Percentiles rank a stretch among this genome's conserved stretches.
Conservation (phyloP, 805 yeast species). For the Cyberlindnera maclurae region DNA sequence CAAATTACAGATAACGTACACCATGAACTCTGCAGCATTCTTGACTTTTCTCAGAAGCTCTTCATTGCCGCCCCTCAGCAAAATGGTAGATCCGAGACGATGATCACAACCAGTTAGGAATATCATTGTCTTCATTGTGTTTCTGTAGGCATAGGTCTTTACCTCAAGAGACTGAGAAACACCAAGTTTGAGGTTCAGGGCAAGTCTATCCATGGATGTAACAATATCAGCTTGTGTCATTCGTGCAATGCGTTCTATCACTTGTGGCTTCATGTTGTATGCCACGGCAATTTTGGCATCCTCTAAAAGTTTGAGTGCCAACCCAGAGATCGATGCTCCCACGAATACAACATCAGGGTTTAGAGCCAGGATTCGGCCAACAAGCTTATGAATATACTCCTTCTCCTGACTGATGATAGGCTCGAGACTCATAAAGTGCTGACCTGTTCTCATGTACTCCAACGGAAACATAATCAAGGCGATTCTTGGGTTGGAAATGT, state of each 20-base stretch:
- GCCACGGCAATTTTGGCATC: slow-evolving; percentile 78
- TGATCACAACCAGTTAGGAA: slow-evolving; percentile 71
- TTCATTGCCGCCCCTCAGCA: slow-evolving; percentile 72
- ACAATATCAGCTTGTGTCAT: slow-evolving; percentile 81
- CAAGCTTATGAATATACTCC: slow-evolving; percentile 76
- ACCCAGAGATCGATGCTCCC: slow-evolving; percentile 74
- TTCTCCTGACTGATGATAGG: slow-evolving; percentile 82
- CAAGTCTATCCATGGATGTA: slow-evolving; percentile 77
- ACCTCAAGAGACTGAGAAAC: slow-evolving; percentile 67
- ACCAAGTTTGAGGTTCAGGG: slow-evolving; percentile 68
- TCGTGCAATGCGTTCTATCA: slow-evolving; percentile 69
- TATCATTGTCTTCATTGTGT: slow-evolving; percentile 61
- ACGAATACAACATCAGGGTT: slow-evolving; percentile 75
- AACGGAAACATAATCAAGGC: slow-evolving; percentile 83
- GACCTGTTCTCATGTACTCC: slow-evolving; percentile 73
- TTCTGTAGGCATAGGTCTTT: slow-evolving; percentile 51
- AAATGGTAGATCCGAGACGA: slow-evolving; percentile 75
- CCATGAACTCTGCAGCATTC: slow-evolving; percentile 72
- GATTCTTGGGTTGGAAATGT: slow-evolving; percentile 61
- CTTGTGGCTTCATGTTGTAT: slow-evolving; percentile 72
- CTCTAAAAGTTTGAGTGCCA: slow-evolving; percentile 65
- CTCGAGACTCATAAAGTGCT: slow-evolving; percentile 73
- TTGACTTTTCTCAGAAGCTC: slow-evolving; percentile 61
- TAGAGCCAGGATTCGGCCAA: slow-evolving; percentile 67
- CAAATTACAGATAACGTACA: slow-evolving; percentile 70